Base-by-base conservation (phyloP, 2,329 filamentous ascomycete species). In the Neonectria ditissima region DNA sequence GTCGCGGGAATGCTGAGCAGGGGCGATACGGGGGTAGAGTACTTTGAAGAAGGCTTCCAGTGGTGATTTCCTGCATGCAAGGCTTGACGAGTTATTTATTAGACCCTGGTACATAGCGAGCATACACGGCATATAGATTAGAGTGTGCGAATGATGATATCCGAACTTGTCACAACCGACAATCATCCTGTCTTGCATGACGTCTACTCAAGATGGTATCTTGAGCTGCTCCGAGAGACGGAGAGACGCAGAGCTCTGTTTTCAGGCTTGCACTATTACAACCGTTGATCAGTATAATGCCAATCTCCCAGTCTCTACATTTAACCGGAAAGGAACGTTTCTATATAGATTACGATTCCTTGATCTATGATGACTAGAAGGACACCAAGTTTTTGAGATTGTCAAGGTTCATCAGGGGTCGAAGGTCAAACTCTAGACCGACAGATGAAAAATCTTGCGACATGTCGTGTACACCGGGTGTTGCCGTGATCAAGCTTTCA, bases 21-120 rank as follows among this genome's bases (percentile, higher is more conserved):
- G 6, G 73, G 74, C 0, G 67, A 66, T 9, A 68, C 65, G 8
- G 55, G 65, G 22, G 65, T 81, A 56, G 78, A 82, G 13, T 82
- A 82, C 39, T 82, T 81, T 58, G 79, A 82, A 28, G 81, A 82
- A 68, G 79, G 76, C 5, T 82, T 82, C 37, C 78, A 78, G 24
- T 83, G 81, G 81, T 83, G 53, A 74, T 56, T 56, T 37, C 39
- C 20, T 48, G 16, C 16, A 34, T 32, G 32, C 2, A 3, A 11
- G 11, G 26, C 28, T 18, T 32, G 1, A n/a, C 10, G 2, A 4
- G 18, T 34, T 22, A 8, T 18, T 18, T 32, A 8, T 14, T 30
- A 32, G 14, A 32, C 26, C 28, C 41, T 45, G 26, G 13, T 18
- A 50, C 47, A 50, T 32, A 48, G 44, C 24, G n/a, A 14, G 24